phyloP scores from a whole-genome alignment of 1,139 yeast genomes.

The Kodamaea alishanica region DNA sequence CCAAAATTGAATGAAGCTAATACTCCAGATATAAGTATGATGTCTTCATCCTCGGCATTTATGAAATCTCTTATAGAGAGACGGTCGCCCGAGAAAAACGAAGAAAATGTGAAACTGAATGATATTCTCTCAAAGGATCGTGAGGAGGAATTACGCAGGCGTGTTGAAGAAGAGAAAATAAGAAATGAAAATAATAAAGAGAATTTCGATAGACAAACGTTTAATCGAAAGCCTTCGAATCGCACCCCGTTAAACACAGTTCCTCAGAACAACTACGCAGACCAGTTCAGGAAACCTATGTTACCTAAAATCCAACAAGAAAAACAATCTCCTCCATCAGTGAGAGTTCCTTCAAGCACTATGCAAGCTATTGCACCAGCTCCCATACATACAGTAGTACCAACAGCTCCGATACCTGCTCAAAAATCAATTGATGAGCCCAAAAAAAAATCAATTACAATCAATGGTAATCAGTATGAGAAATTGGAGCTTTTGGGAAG shows the following conservation, averaged over 20 bases:
- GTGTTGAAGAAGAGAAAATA: slow-evolving; percentile 27
- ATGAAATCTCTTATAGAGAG: slow-evolving; percentile 8
- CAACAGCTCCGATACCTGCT: slow-evolving; percentile 4
- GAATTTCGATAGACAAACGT: slow-evolving; percentile 1
- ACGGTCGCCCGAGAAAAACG: slow-evolving; percentile 4
- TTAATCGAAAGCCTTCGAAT: slow-evolving; percentile 1
- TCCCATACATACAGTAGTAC: neutral
- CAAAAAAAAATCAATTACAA: slow-evolving; percentile 30
- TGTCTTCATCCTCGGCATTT: slow-evolving; percentile 6
- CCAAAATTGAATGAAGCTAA: slow-evolving; percentile 12
- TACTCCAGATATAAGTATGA: slow-evolving; percentile 1
- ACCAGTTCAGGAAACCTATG: slow-evolving; percentile 4
- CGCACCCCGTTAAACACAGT: slow-evolving; percentile 8
- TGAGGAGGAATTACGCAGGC: slow-evolving; percentile 24
- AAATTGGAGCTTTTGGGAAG: slow-evolving; percentile 77
- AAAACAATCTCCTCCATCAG: neutral
- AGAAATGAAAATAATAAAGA: slow-evolving; percentile 4
- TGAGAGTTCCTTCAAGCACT: neutral
- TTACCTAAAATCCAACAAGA: slow-evolving; percentile 24
- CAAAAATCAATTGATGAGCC: slow-evolving; percentile 15
- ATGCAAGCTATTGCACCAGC: neutral
- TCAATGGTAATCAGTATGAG: slow-evolving; percentile 65
- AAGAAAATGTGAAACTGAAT: slow-evolving; percentile 2
- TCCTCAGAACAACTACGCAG: slow-evolving; percentile 3
- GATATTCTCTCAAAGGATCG: slow-evolving; percentile 19